These are phyloP conservation scores for Yarrowia osloensis DNA, from an alignment of 805 yeast genomes.

Conservation along the genomic window DNA sequence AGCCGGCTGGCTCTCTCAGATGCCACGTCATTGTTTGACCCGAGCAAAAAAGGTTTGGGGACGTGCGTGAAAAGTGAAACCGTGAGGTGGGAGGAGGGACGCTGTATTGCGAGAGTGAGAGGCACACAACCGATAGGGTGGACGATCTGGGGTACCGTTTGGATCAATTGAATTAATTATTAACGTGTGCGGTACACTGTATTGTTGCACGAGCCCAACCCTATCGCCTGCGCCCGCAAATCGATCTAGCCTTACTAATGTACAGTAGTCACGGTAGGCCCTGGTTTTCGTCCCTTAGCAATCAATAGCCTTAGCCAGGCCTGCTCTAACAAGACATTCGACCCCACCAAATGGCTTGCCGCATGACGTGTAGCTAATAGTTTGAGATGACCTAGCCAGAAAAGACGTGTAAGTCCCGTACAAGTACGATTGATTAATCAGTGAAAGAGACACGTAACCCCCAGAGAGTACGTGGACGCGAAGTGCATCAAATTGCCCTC, in stretches of 20 bases:
- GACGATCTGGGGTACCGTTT: conserved; percentile 20
- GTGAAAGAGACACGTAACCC: too few species aligned
- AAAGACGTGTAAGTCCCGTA: too few species aligned
- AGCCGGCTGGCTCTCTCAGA: not conserved
- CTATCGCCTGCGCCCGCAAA: not conserved
- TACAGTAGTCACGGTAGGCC: not conserved
- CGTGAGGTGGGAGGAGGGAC: not conserved
- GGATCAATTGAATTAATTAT: not conserved
- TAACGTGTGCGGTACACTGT: not conserved
- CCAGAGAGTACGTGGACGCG: too few species aligned
- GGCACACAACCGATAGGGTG: not conserved
- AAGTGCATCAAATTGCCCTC: too few species aligned
- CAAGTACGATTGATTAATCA: too few species aligned
- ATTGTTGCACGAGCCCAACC: not conserved
- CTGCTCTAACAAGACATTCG: not conserved
- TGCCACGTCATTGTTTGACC: conserved; percentile 27
- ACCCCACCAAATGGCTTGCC: conserved; percentile 11
- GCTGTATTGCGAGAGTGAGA: not conserved
- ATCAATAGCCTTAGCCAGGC: too few species aligned
- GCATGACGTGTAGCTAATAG: not conserved
- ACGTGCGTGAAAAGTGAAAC: not conserved
- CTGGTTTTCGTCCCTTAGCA: too few species aligned
- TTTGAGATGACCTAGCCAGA: conserved; percentile 2
- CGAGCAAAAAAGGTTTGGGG: not conserved
- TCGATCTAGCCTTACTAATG: not conserved